A percentile compares a stretch with the other conserved stretches of the same genome.
Conservation (phyloP, 805 yeast genomes). For the Hanseniaspora hatyaiensis region DNA sequence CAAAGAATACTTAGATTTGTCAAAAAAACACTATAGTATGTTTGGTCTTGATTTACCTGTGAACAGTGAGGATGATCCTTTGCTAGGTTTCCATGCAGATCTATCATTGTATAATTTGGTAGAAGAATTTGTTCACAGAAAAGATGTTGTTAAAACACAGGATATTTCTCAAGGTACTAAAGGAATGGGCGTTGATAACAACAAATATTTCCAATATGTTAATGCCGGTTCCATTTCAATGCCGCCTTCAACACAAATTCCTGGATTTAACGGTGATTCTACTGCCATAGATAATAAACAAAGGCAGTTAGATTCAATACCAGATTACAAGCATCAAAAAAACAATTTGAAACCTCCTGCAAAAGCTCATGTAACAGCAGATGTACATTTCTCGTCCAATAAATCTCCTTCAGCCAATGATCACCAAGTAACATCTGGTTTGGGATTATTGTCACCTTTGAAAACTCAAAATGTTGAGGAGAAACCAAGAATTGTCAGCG, state of each 20-base stretch:
- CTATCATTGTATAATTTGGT: constrained; percentile 78
- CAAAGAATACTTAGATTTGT: constrained; percentile 40
- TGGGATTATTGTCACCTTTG: constrained; percentile 7
- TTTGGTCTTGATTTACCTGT: constrained; percentile 15
- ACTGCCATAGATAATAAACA: not conserved
- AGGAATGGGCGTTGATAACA: not conserved
- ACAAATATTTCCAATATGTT: not conserved
- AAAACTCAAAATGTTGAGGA: not conserved
- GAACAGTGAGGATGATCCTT: constrained; percentile 46
- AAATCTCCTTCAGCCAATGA: constrained; percentile 19
- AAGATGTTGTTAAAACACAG: constrained; percentile 35
- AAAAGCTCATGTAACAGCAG: not conserved
- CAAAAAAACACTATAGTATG: constrained; percentile 25
- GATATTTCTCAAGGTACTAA: not conserved
- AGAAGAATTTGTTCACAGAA: constrained; percentile 68
- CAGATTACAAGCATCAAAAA: constrained; percentile 10
- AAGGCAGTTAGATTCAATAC: not conserved
- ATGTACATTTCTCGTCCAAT: too few relatives aligned
- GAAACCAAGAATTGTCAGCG: not conserved
- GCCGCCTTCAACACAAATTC: too few relatives aligned
- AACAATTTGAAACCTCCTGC: not conserved
- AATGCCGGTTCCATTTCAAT: not conserved
- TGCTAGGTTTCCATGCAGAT: constrained; percentile 77
- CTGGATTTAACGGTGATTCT: too few relatives aligned
- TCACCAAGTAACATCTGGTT: not conserved